A percentile compares a stretch with the other conserved stretches of the same genome.
phyloP scores from a whole-genome alignment of 352 stramenopile species.

The Pythium sukuiense region DNA sequence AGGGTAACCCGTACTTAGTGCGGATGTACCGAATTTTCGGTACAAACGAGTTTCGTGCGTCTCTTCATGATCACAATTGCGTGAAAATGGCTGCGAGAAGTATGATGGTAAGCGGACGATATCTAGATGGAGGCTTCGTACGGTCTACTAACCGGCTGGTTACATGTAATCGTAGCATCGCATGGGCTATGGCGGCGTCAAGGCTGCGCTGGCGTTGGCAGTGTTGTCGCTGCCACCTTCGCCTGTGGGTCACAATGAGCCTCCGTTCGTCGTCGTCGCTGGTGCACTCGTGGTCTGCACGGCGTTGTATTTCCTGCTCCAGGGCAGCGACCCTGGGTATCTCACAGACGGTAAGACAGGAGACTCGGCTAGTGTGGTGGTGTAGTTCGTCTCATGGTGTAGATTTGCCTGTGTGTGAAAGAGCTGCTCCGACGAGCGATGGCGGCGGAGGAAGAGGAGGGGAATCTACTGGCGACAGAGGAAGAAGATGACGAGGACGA shows the following conservation, averaged over 20 bases:
- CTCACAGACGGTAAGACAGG: slow-evolving; percentile 33
- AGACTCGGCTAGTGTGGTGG: background rate
- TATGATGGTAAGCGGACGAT: too few relatives aligned
- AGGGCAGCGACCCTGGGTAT: slow-evolving; percentile 45
- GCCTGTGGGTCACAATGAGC: slow-evolving; percentile 1
- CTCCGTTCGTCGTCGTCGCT: background rate
- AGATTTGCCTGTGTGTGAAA: background rate
- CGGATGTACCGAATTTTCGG: too few relatives aligned
- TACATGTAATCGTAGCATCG: slow-evolving; percentile 2
- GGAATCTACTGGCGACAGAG: slow-evolving; percentile 11
- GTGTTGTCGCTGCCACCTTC: slow-evolving; percentile 14
- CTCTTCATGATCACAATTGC: too few relatives aligned
- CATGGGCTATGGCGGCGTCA: slow-evolving; percentile 15
- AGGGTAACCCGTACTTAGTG: too few relatives aligned
- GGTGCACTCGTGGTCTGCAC: slow-evolving; percentile 14
- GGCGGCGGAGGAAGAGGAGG: slow-evolving; percentile 14
- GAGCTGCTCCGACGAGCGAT: slow-evolving; percentile 11
- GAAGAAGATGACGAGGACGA: slow-evolving; percentile 20
- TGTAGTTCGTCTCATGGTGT: background rate
- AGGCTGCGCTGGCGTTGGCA: slow-evolving; percentile 14
- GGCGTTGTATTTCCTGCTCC: slow-evolving; percentile 28
- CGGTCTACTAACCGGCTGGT: too few relatives aligned
- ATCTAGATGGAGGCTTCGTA: too few relatives aligned
- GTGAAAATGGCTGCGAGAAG: too few relatives aligned
- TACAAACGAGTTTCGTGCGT: too few relatives aligned